Conservation (phyloP, 345 rosid species). For the Hibiscus mutabilis region DNA sequence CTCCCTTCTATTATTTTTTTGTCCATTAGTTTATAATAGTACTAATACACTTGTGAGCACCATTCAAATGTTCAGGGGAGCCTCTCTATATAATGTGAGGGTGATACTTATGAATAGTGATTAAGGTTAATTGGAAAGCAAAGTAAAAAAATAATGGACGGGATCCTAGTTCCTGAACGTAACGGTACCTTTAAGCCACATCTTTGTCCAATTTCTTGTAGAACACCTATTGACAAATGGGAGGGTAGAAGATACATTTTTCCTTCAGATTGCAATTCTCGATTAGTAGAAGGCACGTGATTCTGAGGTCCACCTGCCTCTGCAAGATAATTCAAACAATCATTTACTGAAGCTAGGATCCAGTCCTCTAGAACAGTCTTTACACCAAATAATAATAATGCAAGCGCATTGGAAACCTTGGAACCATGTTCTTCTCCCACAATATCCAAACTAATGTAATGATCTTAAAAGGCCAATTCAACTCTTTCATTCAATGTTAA, state of each 20-base stretch:
- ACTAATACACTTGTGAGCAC: neutral
- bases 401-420: neutral
- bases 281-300: conserved; percentile 26
- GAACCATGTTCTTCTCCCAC: neutral
- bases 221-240: conserved; percentile 63
- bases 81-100: neutral
- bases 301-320: conserved; percentile 58
- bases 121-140: neutral
- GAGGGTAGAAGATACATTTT: conserved; percentile 53
- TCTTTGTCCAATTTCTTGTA: conserved; percentile 88
- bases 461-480: neutral
- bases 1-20: neutral
- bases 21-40: neutral
- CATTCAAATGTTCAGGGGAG: neutral
- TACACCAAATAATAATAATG: neutral
- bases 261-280: conserved; percentile 29
- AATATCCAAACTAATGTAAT: neutral
- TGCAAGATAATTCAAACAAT: conserved; percentile 30
- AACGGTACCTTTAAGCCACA: conserved; percentile 74
- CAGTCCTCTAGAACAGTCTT: neutral
- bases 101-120: neutral
- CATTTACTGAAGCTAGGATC: neutral
- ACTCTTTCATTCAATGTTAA: neutral
- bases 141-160: neutral
- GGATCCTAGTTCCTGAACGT: neutral